Conservation (phyloP, 2,329 filamentous ascomycete genomes). For the Paecilomyces sp. region DNA sequence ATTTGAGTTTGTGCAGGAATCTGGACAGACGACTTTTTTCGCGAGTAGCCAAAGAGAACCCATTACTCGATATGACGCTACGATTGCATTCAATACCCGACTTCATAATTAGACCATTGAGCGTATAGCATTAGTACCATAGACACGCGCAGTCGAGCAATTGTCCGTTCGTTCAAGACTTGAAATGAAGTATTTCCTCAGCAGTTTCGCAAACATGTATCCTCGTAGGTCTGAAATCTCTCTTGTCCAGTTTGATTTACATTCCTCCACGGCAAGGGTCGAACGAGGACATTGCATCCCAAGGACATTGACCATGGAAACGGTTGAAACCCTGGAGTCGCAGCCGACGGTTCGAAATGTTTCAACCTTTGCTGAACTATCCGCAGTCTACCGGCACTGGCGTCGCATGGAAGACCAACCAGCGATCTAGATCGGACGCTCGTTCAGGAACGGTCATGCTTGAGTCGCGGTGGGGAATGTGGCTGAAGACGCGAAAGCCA, state of each 20-base stretch:
- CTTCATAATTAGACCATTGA: neutral
- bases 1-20: slow-evolving; percentile 9
- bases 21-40: neutral
- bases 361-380: neutral
- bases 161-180: neutral
- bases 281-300: neutral
- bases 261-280: neutral
- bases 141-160: neutral
- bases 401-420: neutral
- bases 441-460: neutral
- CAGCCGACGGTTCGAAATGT: neutral
- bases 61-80: neutral
- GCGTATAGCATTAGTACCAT: neutral
- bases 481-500: neutral
- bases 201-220: neutral
- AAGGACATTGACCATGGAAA: neutral
- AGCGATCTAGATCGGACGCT: neutral
- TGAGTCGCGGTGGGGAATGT: neutral
- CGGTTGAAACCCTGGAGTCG: neutral
- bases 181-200: neutral
- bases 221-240: neutral
- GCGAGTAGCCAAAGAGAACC: neutral
- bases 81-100: neutral
- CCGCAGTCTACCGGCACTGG: neutral
- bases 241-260: neutral